Evolutionary conservation across 306 rosid genomes (phyloP), one percentile per base, ranked within the genome.

Genomic region (Glycine latifolia): DNA sequence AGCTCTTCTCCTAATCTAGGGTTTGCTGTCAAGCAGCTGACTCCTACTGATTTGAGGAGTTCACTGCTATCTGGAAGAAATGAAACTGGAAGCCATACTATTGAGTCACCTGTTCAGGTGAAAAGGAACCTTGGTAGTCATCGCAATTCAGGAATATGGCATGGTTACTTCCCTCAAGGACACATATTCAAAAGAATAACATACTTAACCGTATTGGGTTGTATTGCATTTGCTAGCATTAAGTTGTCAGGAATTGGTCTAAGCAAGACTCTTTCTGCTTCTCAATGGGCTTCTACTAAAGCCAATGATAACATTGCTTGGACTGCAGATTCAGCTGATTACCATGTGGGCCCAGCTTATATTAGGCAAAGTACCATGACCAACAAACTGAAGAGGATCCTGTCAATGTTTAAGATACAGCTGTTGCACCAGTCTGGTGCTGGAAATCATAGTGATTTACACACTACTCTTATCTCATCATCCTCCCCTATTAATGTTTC

Each of bases 21-120:
- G 58, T 86, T 88, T 46, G 90, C 97, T 61, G 90, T 96, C 67
- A 92, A 92, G 90, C 94, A 91, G 88, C 89, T 95, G 82, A 77
- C 98, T 81, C 94, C 96, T 53, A 89, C 88, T 77, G 94, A 89
- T 85, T 71, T 88, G 81, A 94, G 85, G 76, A 92, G 85, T 86
- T 89, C 97, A 1, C 78, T 90, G 73, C 83, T 89, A 76, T 79
- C 89, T 44, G 93, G 86, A 20, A 93, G 87, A 85, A 88, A 81
- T 70, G 88, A 85, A 43, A 86, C 59, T 50, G 87, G 82, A 79
- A 82, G 26, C 84, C 79, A 76, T 56, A 81, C 53, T 71, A 78
- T 63, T 31, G 86, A 91, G 61, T 79, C 91, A 67, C 80, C 97
- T 20, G 89, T 86, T 66, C 94, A 95, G 86, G 79, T 93, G 84